Percentiles rank a stretch among this genome's conserved stretches.
phyloP scores from a whole-genome alignment of 192 early-diverging fungal genomes.

The Dimargaris xerosporica region DNA sequence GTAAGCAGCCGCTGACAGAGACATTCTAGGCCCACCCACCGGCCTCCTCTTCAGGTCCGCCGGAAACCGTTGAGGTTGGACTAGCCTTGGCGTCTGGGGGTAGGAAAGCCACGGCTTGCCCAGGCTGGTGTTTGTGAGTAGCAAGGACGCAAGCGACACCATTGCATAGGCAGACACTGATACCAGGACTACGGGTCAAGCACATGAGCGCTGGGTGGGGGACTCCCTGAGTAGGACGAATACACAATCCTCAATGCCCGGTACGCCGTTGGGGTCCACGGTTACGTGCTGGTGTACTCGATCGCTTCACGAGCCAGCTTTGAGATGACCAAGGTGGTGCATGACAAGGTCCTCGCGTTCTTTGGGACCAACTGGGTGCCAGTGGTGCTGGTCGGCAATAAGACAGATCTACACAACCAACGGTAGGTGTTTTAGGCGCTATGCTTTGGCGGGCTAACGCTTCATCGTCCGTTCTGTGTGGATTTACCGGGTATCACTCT shows the following conservation, averaged over 20 bases:
- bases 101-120: too few species aligned
- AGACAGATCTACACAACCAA: slow-evolving; percentile 67
- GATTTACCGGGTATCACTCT: neutral
- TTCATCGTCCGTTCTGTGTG: neutral
- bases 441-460: neutral
- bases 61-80: too few species aligned
- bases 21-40: too few species aligned
- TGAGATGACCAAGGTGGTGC: slow-evolving; percentile 77
- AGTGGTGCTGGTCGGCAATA: slow-evolving; percentile 85
- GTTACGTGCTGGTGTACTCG: slow-evolving; percentile 89
- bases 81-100: too few species aligned
- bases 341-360: slow-evolving; percentile 88
- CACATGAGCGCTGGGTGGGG: too few species aligned
- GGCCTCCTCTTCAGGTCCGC: too few species aligned
- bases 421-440: slow-evolving; percentile 17
- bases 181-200: too few species aligned
- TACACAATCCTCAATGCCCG: slow-evolving; percentile 84
- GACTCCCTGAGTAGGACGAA: slow-evolving; percentile 48
- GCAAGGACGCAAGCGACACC: too few species aligned
- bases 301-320: slow-evolving; percentile 70
- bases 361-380: slow-evolving; percentile 82
- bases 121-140: too few species aligned
- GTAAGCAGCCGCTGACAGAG: slow-evolving; percentile 20
- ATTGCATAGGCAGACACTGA: too few species aligned
- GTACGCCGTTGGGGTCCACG: slow-evolving; percentile 81